A percentile compares a stretch with the other conserved stretches of the same genome.
Conservation (phyloP, 2,329 filamentous ascomycete species). For the Neonectria sp. region DNA sequence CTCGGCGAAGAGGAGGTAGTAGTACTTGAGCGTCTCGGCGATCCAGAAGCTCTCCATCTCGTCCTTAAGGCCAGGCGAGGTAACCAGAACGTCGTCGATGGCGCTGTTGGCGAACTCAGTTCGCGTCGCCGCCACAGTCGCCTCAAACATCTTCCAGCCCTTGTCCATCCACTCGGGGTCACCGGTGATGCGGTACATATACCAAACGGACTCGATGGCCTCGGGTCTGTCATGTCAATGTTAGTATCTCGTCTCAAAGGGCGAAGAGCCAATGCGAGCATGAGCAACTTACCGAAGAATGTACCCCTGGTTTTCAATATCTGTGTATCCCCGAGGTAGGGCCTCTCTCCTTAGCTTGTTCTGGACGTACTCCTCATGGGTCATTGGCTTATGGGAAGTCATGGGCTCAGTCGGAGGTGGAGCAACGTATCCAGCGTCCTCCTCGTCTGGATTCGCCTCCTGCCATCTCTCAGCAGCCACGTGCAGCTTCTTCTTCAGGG, state of each 20-base stretch:
- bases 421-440: conserved; percentile 25
- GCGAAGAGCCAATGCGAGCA: conserved; percentile 26
- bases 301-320: conserved; percentile 65
- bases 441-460: conserved; percentile 28
- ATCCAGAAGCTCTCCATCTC: conserved; percentile 93
- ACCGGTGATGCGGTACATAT: conserved; percentile 92
- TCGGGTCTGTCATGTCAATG: conserved; percentile 72
- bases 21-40: conserved; percentile 93
- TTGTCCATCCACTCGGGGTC: conserved; percentile 82
- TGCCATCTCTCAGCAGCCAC: conserved; percentile 31
- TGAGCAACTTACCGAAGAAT: conserved; percentile 71
- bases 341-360: conserved; percentile 59
- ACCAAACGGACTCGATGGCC: conserved; percentile 90
- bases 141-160: conserved; percentile 88
- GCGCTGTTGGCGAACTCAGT: conserved; percentile 80
- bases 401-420: conserved; percentile 15
- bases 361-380: conserved; percentile 69
- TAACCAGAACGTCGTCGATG: conserved; percentile 72
- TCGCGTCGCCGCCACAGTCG: conserved; percentile 76
- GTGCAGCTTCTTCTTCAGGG: conserved; percentile 52
- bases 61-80: conserved; percentile 64
- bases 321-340: conserved; percentile 67
- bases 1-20: conserved; percentile 84
- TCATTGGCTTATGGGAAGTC: conserved; percentile 55
- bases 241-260: conserved; percentile 24